phyloP scores from a whole-genome alignment of 176 grass and related monocot genomes.

The Miscanthus lutarioriparius region DNA sequence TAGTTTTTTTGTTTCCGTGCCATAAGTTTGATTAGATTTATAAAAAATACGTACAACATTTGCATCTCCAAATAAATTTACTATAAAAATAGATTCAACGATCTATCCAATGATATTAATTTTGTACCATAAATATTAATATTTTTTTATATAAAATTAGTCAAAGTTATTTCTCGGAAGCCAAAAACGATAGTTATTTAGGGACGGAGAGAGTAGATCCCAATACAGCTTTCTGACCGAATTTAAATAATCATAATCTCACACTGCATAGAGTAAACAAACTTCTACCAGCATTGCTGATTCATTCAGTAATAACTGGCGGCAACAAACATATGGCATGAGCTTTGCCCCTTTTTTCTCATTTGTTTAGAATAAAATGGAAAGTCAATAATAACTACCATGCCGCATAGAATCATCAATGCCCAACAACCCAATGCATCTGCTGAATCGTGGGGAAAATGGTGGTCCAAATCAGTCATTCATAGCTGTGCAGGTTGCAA shows the following conservation, averaged over 20 bases:
- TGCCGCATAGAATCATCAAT: background rate
- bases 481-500: background rate
- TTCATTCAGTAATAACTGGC: background rate
- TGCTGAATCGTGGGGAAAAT: background rate
- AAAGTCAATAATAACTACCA: background rate
- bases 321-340: background rate
- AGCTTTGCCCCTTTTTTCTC: background rate
- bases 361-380: constrained; percentile 1
- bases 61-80: too few relatives aligned
- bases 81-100: too few relatives aligned
- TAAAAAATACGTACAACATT: too few relatives aligned
- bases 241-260: background rate
- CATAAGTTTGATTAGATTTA: too few relatives aligned
- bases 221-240: background rate
- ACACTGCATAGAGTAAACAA: background rate
- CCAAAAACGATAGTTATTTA: too few relatives aligned
- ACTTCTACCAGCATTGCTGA: background rate
- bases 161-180: too few relatives aligned
- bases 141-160: too few relatives aligned
- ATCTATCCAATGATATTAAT: too few relatives aligned
- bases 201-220: background rate
- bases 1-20: too few relatives aligned
- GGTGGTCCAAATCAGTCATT: background rate
- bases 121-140: too few relatives aligned
- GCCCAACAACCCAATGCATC: background rate